Evolutionary conservation across 2,329 filamentous ascomycete genomes (phyloP).

Genomic region (Ceratocystis huliohia): DNA sequence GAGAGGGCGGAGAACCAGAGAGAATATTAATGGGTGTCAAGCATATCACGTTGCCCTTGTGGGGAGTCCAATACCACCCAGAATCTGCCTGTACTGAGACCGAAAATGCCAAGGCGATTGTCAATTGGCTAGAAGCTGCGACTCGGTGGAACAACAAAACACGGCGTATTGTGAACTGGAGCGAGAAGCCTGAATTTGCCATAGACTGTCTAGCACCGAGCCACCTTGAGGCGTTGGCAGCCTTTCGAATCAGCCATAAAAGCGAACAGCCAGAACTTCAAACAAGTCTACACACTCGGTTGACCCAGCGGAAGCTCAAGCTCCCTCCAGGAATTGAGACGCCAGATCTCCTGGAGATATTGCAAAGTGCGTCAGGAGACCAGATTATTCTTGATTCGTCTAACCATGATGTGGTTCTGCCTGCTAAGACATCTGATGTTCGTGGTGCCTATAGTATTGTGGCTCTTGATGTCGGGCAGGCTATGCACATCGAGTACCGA

Average conservation of each 20-base stretch:
- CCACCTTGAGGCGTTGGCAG: slow-evolving; percentile 5
- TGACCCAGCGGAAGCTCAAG: slow-evolving; percentile 3
- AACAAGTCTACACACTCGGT: background rate
- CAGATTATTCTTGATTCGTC: slow-evolving; percentile 49
- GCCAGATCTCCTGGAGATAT: slow-evolving; percentile 42
- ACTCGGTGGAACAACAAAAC: slow-evolving; percentile 43
- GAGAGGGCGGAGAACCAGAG: slow-evolving; percentile 31
- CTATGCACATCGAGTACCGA: slow-evolving; percentile 45
- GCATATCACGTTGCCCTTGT: slow-evolving; percentile 59
- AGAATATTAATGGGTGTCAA: slow-evolving; percentile 63
- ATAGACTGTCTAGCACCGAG: slow-evolving; percentile 3
- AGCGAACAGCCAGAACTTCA: background rate
- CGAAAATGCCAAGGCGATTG: slow-evolving; percentile 50
- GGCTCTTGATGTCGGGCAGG: slow-evolving; percentile 48
- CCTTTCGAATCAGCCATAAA: background rate
- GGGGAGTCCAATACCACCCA: slow-evolving; percentile 82
- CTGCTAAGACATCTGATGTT: slow-evolving; percentile 32
- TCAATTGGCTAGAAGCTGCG: slow-evolving; percentile 62
- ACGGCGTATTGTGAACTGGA: slow-evolving; percentile 4
- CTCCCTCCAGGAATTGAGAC: slow-evolving; percentile 26
- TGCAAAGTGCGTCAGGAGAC: slow-evolving; percentile 32
- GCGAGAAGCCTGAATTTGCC: slow-evolving; percentile 1
- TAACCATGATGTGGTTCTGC: slow-evolving; percentile 31
- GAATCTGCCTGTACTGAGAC: slow-evolving; percentile 75
- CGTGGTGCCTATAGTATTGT: slow-evolving; percentile 61